A percentile compares a stretch with the other conserved stretches of the same genome.
phyloP scores from a whole-genome alignment of 176 grass and related monocot genomes.

The Oryza glumipatula region DNA sequence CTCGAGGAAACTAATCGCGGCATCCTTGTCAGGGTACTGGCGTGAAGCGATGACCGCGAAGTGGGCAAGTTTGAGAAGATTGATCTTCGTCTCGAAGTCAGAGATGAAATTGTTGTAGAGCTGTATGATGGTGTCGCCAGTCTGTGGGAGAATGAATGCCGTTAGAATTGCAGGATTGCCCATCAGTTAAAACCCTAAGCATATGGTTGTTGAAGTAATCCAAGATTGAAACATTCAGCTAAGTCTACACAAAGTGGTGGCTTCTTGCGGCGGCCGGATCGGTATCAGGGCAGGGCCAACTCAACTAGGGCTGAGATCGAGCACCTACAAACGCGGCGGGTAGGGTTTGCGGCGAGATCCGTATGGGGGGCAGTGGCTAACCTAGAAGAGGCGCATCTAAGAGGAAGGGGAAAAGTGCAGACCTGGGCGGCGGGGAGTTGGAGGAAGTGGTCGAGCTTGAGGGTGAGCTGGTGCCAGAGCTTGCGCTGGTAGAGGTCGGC shows the following conservation, averaged over 20 bases:
- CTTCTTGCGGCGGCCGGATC: background rate
- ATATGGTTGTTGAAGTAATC: background rate
- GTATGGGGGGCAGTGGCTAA: background rate
- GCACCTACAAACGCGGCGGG: background rate
- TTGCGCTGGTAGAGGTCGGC: background rate
- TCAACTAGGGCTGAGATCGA: too few relatives aligned
- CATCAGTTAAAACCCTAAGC: background rate
- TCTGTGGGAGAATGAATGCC: background rate
- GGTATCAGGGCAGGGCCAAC: background rate
- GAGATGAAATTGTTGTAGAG: background rate
- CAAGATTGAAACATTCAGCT: background rate
- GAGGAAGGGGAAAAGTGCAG: background rate
- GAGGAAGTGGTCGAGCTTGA: constrained; percentile 58
- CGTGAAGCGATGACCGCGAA: background rate
- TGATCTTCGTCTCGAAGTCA: background rate
- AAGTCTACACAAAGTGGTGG: background rate
- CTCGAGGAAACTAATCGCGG: background rate
- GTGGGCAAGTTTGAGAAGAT: background rate
- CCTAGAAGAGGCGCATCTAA: background rate
- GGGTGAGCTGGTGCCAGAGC: background rate
- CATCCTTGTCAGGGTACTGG: background rate
- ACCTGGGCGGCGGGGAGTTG: constrained; percentile 53
- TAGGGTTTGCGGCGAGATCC: background rate
- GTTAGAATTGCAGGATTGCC: background rate
- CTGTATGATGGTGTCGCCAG: background rate